Base-by-base conservation (phyloP, 1,284 basidiomycete genomes). In the Ustilago loliicola region DNA sequence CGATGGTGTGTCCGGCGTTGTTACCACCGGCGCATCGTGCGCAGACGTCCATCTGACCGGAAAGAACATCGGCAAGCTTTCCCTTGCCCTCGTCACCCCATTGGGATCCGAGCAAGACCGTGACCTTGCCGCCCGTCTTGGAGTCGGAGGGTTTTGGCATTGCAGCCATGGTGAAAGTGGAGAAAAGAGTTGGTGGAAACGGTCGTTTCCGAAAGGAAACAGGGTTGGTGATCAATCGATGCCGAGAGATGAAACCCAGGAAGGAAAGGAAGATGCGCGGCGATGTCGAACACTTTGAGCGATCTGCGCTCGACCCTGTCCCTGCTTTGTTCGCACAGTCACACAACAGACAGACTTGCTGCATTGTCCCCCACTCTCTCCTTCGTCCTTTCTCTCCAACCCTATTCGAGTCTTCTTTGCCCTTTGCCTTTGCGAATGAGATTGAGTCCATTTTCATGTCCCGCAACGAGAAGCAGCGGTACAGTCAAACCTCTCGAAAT, bases 1-100 rank as follows among this genome's bases (percentile, higher is more conserved):
- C 93, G 87, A 99, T 98, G 36, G 97, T 99, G 88, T 99, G 96
- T 7, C 96, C 97, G 48, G 96, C 96, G 87, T 99, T 99, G 89
- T 98, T 98, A 21, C 96, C 97, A 30, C 96, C 96, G 7, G 96
- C 96, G 87, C 95, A 98, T 54, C 96, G 91, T 38, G 96, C 96
- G 85, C 96, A 98, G 85, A 99, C 88, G 87, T 99, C 96, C 80
- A 91, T 91, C 62, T 96, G 91, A 23, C 92, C 93, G 42, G 77
- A 73, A 56, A 86, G 80, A 32, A 86, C 81, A 60, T 86, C 85
- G 55, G 84, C 79, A 56, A 86, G 82, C 77, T 86, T 86, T 60
- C 84, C 83, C 58, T 86, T 86, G 73, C 85, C 85, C 66, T 86
- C 85, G 65, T 86, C 85, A 48, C 85, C 85, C 85, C 85, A 86